Conservation (phyloP, 1,284 basidiomycete genomes). For the Papiliotrema fonsecae region DNA sequence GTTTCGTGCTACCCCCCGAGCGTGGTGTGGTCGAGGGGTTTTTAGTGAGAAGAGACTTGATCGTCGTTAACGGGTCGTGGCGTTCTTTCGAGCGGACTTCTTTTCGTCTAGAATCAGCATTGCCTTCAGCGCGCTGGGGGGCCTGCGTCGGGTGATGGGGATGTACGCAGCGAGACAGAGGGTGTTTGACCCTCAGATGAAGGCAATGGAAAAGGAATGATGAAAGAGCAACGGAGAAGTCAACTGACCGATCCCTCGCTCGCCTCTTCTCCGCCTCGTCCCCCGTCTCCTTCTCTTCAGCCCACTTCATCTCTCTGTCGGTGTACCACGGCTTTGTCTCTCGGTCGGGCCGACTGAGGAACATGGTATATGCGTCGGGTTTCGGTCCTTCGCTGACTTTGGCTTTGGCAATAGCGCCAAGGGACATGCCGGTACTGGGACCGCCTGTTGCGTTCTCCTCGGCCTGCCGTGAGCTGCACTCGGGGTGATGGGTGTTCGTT, state of each 20-base stretch:
- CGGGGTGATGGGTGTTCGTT: too few species aligned
- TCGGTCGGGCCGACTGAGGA: slow-evolving; percentile 44
- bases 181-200: too few species aligned
- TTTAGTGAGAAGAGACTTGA: slow-evolving; percentile 23
- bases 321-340: slow-evolving; percentile 50
- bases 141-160: too few species aligned
- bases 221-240: too few species aligned
- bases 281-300: slow-evolving; percentile 41
- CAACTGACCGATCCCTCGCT: slow-evolving; percentile 39
- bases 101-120: slow-evolving; percentile 37
- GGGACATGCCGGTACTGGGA: slow-evolving; percentile 8
- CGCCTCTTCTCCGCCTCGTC: slow-evolving; percentile 39
- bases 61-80: slow-evolving; percentile 41
- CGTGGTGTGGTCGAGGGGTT: neutral
- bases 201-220: too few species aligned
- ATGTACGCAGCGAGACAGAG: neutral
- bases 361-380: slow-evolving; percentile 46
- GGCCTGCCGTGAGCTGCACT: too few species aligned
- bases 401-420: slow-evolving; percentile 34
- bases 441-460: neutral
- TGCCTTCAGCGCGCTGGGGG: too few species aligned
- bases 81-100: slow-evolving; percentile 37
- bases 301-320: slow-evolving; percentile 38
- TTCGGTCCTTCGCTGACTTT: slow-evolving; percentile 38
- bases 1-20: slow-evolving; percentile 22